These are phyloP conservation scores for Monilinia polystroma DNA, from an alignment of 2,329 filamentous ascomycete genomes.

Conservation along the genomic window DNA sequence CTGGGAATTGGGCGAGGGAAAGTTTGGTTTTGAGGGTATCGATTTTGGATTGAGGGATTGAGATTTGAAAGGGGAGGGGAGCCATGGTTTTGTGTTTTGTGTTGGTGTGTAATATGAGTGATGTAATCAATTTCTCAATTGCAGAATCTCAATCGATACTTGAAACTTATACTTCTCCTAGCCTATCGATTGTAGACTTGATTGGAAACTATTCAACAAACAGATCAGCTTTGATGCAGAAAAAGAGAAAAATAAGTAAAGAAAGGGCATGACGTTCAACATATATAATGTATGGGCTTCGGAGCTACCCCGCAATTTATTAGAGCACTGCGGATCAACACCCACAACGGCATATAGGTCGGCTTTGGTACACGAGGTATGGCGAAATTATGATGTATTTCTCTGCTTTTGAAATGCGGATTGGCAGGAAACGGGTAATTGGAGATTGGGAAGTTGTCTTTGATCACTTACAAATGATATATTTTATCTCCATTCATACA, in stretches of 20 bases:
- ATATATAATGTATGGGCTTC: background rate
- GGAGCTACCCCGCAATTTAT: background rate
- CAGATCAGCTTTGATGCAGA: background rate
- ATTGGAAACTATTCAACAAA: background rate
- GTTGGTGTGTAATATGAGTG: no score
- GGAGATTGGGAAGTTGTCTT: background rate
- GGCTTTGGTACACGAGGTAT: background rate
- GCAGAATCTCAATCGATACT: background rate
- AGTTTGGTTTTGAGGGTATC: conserved; percentile 57
- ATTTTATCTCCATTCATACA: background rate
- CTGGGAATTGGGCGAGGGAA: conserved; percentile 52
- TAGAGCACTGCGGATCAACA: background rate
- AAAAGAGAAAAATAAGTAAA: background rate
- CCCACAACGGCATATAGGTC: background rate
- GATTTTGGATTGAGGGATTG: conserved; percentile 52
- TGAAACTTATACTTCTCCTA: background rate
- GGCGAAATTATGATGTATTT: background rate
- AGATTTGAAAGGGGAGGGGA: conserved; percentile 47
- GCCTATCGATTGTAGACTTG: background rate
- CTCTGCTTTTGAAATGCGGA: no score
- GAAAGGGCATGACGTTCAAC: background rate
- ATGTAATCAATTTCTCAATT: no score
- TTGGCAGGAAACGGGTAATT: background rate
- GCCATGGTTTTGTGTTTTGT: conserved; percentile 23
- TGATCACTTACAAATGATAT: background rate